Percentiles rank a stretch among this genome's conserved stretches.
These are phyloP conservation scores for Anthracocystis setariae DNA, from an alignment of 1,284 basidiomycete species.

Conservation along the genomic window DNA sequence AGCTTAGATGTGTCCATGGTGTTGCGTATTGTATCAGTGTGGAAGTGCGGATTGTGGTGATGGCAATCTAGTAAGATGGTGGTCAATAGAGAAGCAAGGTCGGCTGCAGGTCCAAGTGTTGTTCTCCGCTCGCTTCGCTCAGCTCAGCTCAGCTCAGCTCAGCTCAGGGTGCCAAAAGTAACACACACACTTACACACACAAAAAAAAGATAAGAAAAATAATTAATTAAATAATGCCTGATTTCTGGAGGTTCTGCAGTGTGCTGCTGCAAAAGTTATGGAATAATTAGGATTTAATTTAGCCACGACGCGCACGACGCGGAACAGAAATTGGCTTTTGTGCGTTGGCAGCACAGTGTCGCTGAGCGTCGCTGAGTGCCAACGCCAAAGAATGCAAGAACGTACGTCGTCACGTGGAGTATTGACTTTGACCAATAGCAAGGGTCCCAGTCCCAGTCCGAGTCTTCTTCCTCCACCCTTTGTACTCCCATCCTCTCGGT, in stretches of 20 bases:
- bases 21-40: constrained; percentile 1
- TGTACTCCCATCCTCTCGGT: neutral
- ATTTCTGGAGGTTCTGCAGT: too few relatives aligned
- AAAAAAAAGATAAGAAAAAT: too few relatives aligned
- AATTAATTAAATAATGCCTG: too few relatives aligned
- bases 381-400: too few relatives aligned
- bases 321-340: neutral
- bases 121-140: constrained; percentile 7
- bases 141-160: neutral
- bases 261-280: too few relatives aligned
- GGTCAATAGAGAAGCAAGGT: neutral
- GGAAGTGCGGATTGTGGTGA: neutral
- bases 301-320: constrained; percentile 29
- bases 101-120: constrained; percentile 13
- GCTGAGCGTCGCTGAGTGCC: too few relatives aligned
- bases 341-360: neutral
- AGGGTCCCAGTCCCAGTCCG: constrained; percentile 1
- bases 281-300: constrained; percentile 4
- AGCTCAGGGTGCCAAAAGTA: constrained; percentile 17
- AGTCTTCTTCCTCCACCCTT: neutral
- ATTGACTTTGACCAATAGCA: neutral
- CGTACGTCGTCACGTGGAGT: constrained; percentile 20
- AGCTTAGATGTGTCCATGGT: constrained; percentile 29
- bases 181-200: constrained; percentile 11
- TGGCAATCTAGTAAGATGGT: constrained; percentile 3